Percentiles rank a stretch among this genome's conserved stretches.
These are phyloP conservation scores for Citrus maxima DNA, from an alignment of 345 rosid genomes.

Conservation along the genomic window DNA sequence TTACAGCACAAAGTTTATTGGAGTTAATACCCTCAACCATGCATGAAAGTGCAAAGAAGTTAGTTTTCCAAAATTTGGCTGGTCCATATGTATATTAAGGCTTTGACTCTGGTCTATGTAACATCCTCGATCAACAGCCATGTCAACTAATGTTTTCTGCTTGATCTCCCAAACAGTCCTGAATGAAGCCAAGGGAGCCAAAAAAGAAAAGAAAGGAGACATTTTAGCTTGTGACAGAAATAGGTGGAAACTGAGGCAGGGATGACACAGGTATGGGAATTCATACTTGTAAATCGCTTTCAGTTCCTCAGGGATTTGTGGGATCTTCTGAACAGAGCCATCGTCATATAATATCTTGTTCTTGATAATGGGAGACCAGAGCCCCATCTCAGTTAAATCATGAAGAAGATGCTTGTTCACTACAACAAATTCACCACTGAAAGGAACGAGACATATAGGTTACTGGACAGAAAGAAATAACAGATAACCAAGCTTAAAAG, in stretches of 20 bases:
- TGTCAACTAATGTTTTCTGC: slow-evolving; percentile 83
- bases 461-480: background rate
- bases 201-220: background rate
- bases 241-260: background rate
- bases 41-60: slow-evolving; percentile 84
- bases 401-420: slow-evolving; percentile 98
- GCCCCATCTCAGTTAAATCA: slow-evolving; percentile 85
- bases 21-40: slow-evolving; percentile 68
- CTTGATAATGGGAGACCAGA: slow-evolving; percentile 76
- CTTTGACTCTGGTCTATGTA: slow-evolving; percentile 95
- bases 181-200: slow-evolving; percentile 1
- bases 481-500: background rate
- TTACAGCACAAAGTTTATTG: background rate
- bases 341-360: slow-evolving; percentile 69
- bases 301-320: slow-evolving; percentile 68
- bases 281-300: slow-evolving; percentile 74
- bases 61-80: slow-evolving; percentile 81
- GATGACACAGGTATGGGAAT: background rate
- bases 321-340: slow-evolving; percentile 73
- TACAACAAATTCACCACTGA: slow-evolving; percentile 89
- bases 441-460: slow-evolving; percentile 6
- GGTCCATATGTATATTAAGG: slow-evolving; percentile 89
- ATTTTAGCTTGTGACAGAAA: background rate
- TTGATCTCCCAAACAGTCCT: slow-evolving; percentile 99
- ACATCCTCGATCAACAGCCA: slow-evolving; percentile 95